Conservation (phyloP, 169 alveolate genomes). For the Plasmodium ovale region DNA sequence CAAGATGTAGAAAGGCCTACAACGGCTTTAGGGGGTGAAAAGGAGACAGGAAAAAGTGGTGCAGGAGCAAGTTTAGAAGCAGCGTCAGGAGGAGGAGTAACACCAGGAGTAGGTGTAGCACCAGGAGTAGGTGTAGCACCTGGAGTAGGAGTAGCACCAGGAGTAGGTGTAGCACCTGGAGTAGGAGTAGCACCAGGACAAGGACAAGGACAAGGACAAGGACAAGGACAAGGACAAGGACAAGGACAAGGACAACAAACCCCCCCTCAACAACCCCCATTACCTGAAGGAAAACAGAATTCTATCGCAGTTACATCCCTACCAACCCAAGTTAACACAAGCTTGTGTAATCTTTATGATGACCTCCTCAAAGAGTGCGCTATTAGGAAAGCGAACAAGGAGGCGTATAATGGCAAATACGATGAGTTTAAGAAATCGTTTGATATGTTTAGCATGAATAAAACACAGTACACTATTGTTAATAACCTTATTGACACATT, state of each 20-base stretch:
- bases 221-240: neutral
- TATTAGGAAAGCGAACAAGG: neutral
- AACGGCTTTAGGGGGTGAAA: too few species aligned
- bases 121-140: neutral
- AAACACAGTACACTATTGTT: too few species aligned
- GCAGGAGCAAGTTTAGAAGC: neutral
- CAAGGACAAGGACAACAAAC: neutral
- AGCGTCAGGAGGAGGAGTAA: neutral
- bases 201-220: neutral
- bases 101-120: neutral
- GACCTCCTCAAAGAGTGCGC: neutral
- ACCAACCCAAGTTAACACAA: too few species aligned
- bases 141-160: neutral
- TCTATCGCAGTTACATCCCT: neutral
- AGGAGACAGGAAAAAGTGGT: too few species aligned
- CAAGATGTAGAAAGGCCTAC: too few species aligned
- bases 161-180: neutral
- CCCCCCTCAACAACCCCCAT: neutral
- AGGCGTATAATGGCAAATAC: constrained; percentile 7
- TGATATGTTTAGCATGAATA: constrained; percentile 2
- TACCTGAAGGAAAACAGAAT: neutral
- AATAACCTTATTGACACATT: too few species aligned
- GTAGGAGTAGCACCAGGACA: neutral
- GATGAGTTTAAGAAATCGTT: neutral
- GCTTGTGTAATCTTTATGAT: neutral